Base-by-base conservation (phyloP, 1,284 basidiomycete genomes). In the Puccinia horiana region DNA sequence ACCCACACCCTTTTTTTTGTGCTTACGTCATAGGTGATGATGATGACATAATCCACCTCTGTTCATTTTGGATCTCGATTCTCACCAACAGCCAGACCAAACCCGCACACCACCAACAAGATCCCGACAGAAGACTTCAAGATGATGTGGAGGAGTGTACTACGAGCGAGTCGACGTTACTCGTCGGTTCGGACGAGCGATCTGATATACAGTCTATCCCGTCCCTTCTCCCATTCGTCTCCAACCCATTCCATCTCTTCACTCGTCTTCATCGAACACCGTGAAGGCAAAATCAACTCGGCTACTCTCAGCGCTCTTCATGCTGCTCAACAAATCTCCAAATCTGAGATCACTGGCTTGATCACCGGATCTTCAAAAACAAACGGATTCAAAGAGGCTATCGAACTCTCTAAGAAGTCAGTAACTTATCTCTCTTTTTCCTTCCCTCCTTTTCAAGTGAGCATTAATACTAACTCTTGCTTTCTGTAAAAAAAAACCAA, bases 221-320 rank as follows among this genome's bases (percentile, higher is more conserved):
- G 56, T 4, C 20, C 23, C 8, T 29, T 58, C 56, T 58, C 56
- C 9, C 44, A 47, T 16, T 47, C 18, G 5, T 14, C 56, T 2
- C 8, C 56, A 4, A 11, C 6, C 35, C 63, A 9, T 0, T 20
- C 37, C 63, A n/a, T 40, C 63, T 65, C 63, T 3, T 88, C 94
- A 0, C 90, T 98, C 26, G 91, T 98, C 74, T 93, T 94, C 85
- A 89, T 98, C 83, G 96, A 98, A 88, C 94, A 98, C 87, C 91
- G 91, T 82, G 90, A 91, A 76, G 95, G 94, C 70, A 90, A 90
- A 84, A 90, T 98, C 84, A 94, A 95, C 83, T 90, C 94, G 6
- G 92, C 91, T 12, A 93, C 93, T n/a, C 90, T 97, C 82, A 94
- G 93, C 47, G 96, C 96, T 52, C 88, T 98, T 84, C 94, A 94